Evolutionary conservation across 2,329 filamentous ascomycete species (phyloP).

Genomic region (Talaromyces marneffei): DNA sequence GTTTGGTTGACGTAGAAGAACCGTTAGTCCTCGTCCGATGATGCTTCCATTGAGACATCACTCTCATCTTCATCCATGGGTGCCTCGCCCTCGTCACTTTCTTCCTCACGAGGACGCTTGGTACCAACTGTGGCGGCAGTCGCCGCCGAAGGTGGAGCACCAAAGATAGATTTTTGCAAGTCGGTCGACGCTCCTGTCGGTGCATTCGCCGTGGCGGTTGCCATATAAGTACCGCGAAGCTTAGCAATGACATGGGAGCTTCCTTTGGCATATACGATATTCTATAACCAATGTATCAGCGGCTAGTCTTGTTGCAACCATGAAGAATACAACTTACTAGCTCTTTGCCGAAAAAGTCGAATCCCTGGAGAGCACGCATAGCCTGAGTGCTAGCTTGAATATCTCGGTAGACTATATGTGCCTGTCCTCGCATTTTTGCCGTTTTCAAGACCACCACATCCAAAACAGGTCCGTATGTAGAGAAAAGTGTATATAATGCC

Average conservation of each 20-base stretch:
- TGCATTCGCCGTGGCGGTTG: constrained; percentile 44
- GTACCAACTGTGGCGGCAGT: constrained; percentile 52
- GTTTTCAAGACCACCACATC: constrained; percentile 89
- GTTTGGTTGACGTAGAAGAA: not conserved
- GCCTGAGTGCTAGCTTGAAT: constrained; percentile 88
- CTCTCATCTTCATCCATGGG: constrained; percentile 60
- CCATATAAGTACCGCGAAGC: constrained; percentile 82
- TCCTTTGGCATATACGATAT: constrained; percentile 83
- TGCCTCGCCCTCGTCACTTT: constrained; percentile 48
- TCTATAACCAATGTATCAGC: constrained; percentile 47
- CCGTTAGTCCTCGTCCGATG: constrained; percentile 64
- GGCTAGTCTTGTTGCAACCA: not conserved
- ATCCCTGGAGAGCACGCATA: constrained; percentile 80
- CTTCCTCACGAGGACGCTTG: constrained; percentile 66
- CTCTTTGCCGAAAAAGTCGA: constrained; percentile 75
- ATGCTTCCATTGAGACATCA: constrained; percentile 64
- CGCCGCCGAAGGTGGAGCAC: constrained; percentile 47
- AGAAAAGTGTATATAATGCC: constrained; percentile 86
- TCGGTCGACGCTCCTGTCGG: constrained; percentile 60
- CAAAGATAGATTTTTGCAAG: constrained; percentile 75
- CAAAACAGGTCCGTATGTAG: constrained; percentile 85
- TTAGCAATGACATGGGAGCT: constrained; percentile 86
- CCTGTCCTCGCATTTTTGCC: constrained; percentile 89
- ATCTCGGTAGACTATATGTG: constrained; percentile 86
- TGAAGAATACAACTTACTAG: constrained; percentile 58